Base-by-base conservation (phyloP, 148 eudicot species). In the Vaccinium myrtillus region DNA sequence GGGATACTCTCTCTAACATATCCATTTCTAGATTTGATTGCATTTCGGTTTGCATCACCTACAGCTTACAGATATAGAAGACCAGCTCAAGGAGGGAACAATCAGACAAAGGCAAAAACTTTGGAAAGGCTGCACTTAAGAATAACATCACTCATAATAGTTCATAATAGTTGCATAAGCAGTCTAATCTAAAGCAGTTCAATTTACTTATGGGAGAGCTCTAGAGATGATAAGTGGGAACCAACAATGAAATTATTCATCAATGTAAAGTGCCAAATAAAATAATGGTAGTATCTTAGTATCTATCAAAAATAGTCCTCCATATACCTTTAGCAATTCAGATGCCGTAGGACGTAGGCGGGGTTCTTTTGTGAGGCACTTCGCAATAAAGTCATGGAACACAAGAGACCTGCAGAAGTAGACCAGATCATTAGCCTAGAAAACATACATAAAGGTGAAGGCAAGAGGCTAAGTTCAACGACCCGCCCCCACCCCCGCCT, bases 351-450 rank as follows among this genome's bases (percentile, higher is more conserved):
- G 99, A 16, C 99, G 96, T 85, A 92, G 82, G 56, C 99, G 95
- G 55, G 98, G 94, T 78, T 97, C 99, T 88, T 97, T 97, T 48
- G 99, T 93, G 85, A 97, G 96, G 88, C 98, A 93, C 86, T 97
- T 97, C 21, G 99, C 99, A 84, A 97, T 91, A 86, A 97, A 97
- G 83, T 97, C 99, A 88, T 97, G 99, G 87, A 97, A 97, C 79
- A 97, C 88, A 85, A 97, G 96, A 77, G 99, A 93, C 99, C 99
- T 97, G 90, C 53, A 84, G 79, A 77, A 88, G 56, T 5, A 77
- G 84, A 54, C 51, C 39, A 76, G 21, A 53, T n/a, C 32, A 46
- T 83, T 19, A 53, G 83, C 78, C 58, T 46, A 81, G 67, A 63
- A 2, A 69, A 14, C 74, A 69, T 32, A 23, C 39, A 59, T 11